These are phyloP conservation scores for Gyrodon lividus DNA, from an alignment of 768 basidiomycete species.

Conservation along the genomic window DNA sequence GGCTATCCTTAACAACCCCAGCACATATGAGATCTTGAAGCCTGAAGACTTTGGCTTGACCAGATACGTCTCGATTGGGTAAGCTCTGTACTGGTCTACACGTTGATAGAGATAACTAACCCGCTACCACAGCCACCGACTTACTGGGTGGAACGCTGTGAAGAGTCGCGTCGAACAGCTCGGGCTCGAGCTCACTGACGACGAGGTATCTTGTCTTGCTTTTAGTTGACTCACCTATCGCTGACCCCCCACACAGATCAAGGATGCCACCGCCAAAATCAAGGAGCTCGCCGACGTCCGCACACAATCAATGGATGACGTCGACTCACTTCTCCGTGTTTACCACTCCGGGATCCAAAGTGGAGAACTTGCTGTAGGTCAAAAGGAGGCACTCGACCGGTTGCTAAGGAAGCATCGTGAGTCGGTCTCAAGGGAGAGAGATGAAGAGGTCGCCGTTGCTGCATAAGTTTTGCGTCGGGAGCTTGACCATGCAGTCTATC, in stretches of 20 bases:
- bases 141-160: constrained; percentile 99
- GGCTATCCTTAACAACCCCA: constrained; percentile 98
- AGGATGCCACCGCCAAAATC: constrained; percentile 98
- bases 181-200: constrained; percentile 84
- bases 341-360: constrained; percentile 94
- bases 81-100: constrained; percentile 12
- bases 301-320: constrained; percentile 99
- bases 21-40: constrained; percentile 98
- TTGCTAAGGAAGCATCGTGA: constrained; percentile 78
- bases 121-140: constrained; percentile 62
- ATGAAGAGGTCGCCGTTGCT: constrained; percentile 8
- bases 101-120: constrained; percentile 5
- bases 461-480: neutral
- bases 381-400: constrained; percentile 86
- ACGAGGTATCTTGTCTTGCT: constrained; percentile 51
- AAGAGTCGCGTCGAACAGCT: constrained; percentile 99
- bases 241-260: constrained; percentile 54
- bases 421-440: constrained; percentile 3
- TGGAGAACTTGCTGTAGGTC: constrained; percentile 91
- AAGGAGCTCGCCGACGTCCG: constrained; percentile 98
- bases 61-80: constrained; percentile 97
- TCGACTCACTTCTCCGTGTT: constrained; percentile 92
- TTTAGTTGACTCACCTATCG: neutral
- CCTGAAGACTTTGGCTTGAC: constrained; percentile 98
- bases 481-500: constrained; percentile 4